phyloP scores from a whole-genome alignment of 768 basidiomycete genomes.

The Paxillus involutus region DNA sequence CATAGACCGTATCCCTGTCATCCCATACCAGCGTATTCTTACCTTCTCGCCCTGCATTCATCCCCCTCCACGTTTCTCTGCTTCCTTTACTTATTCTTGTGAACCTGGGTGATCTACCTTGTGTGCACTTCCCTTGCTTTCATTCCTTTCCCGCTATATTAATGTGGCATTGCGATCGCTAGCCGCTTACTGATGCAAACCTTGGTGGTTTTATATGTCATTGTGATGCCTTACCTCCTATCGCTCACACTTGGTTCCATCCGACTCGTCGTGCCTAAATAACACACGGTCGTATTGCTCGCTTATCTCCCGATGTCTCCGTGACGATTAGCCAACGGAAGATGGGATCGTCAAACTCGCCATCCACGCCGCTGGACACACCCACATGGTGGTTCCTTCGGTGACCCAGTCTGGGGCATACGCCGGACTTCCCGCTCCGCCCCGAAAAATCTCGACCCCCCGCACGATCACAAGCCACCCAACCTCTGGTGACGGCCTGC shows the following conservation, averaged over 20 bases:
- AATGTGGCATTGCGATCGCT: neutral
- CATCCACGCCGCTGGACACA: conserved; percentile 75
- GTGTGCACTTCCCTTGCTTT: neutral
- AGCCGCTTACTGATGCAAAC: neutral
- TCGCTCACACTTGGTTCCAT: neutral
- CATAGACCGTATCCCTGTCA: too few species aligned
- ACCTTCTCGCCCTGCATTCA: too few species aligned
- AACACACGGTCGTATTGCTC: neutral
- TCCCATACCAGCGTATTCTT: too few species aligned
- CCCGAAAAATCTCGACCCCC: conserved; percentile 62
- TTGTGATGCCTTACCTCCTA: neutral
- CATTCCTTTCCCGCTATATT: neutral
- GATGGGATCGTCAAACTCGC: conserved; percentile 75
- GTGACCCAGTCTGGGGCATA: neutral
- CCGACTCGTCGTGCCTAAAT: neutral
- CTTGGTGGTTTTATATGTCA: neutral
- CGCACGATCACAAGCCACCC: conserved; percentile 69
- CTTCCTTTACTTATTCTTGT: too few species aligned
- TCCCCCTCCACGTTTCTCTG: too few species aligned
- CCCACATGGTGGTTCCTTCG: conserved; percentile 32
- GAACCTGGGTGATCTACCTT: too few species aligned
- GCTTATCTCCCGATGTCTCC: neutral
- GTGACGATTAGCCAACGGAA: conserved; percentile 54
- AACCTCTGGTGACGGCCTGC: conserved; percentile 46
- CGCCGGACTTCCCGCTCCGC: conserved; percentile 22